Conservation (phyloP, 805 yeast species). For the Nakazawaea anatomiae region DNA sequence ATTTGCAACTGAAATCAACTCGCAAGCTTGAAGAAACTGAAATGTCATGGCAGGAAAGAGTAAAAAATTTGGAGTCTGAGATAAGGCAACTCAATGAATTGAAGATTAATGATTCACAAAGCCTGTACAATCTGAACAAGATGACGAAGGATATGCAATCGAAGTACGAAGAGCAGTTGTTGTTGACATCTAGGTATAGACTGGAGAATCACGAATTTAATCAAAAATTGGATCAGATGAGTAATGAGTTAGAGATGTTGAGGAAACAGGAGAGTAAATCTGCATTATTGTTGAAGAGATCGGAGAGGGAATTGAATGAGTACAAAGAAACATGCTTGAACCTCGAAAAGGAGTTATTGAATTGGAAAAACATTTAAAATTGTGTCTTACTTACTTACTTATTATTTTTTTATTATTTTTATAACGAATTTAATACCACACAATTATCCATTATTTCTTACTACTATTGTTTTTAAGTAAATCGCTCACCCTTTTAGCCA, state of each 20-base stretch:
- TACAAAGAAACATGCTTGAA: slow-evolving; percentile 45
- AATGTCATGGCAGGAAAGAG: slow-evolving; percentile 53
- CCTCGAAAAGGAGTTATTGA: slow-evolving; percentile 51
- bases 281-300: slow-evolving; percentile 34
- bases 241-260: slow-evolving; percentile 33
- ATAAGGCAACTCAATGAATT: slow-evolving; percentile 40
- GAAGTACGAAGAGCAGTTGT: slow-evolving; percentile 44
- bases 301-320: slow-evolving; percentile 52
- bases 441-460: slow-evolving; percentile 3
- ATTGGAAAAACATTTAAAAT: slow-evolving; percentile 31
- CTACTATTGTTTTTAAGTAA: slow-evolving; percentile 20
- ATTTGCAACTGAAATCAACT: slow-evolving; percentile 41
- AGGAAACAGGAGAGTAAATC: slow-evolving; percentile 40
- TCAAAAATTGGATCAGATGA: slow-evolving; percentile 40
- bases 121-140: slow-evolving; percentile 43
- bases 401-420: no score
- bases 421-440: background rate
- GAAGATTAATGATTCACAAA: slow-evolving; percentile 48
- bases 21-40: slow-evolving; percentile 45
- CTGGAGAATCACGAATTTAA: slow-evolving; percentile 56
- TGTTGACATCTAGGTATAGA: slow-evolving; percentile 44
- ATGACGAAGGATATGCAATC: slow-evolving; percentile 47
- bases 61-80: slow-evolving; percentile 45
- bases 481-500: slow-evolving; percentile 38
- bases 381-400: background rate